Conservation (phyloP, 441 rosid genomes). For the Adansonia gregorii region DNA sequence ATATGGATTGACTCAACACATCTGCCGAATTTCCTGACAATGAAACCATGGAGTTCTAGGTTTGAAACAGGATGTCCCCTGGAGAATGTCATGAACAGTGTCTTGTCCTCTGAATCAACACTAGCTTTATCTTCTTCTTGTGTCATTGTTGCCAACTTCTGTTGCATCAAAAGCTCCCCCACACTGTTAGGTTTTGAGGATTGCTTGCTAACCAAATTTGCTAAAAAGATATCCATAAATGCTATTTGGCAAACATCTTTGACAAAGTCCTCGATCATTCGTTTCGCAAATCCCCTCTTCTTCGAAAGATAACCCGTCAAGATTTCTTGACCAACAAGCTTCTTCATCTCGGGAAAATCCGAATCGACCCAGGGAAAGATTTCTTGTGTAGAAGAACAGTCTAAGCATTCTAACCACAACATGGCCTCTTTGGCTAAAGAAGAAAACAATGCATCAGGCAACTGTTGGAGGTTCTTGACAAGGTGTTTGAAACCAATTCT, state of each 20-base stretch:
- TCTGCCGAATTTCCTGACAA: conserved; percentile 30
- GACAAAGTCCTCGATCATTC: not conserved
- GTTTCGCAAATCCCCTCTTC: not conserved
- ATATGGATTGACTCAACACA: conserved; percentile 31
- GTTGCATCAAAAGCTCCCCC: not conserved
- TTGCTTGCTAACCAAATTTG: not conserved
- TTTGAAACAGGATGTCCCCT: conserved; percentile 33
- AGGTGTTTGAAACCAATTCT: conserved; percentile 26
- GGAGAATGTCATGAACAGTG: conserved; percentile 40
- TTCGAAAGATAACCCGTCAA: not conserved
- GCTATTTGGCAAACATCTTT: conserved; percentile 17
- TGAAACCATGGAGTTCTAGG: conserved; percentile 30
- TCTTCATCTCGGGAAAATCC: conserved; percentile 12
- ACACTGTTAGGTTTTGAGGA: not conserved
- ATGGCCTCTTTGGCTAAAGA: conserved; percentile 27
- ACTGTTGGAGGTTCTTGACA: not conserved
- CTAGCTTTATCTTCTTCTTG: not conserved
- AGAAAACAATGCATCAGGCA: not conserved
- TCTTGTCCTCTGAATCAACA: conserved; percentile 1
- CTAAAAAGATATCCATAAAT: conserved; percentile 19
- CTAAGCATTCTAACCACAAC: conserved; percentile 23
- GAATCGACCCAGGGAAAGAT: not conserved
- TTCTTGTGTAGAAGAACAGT: not conserved
- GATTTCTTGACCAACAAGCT: conserved; percentile 19
- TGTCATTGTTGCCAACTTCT: not conserved